phyloP scores from a whole-genome alignment of 345 rosid genomes.

The Theobroma cacao region DNA sequence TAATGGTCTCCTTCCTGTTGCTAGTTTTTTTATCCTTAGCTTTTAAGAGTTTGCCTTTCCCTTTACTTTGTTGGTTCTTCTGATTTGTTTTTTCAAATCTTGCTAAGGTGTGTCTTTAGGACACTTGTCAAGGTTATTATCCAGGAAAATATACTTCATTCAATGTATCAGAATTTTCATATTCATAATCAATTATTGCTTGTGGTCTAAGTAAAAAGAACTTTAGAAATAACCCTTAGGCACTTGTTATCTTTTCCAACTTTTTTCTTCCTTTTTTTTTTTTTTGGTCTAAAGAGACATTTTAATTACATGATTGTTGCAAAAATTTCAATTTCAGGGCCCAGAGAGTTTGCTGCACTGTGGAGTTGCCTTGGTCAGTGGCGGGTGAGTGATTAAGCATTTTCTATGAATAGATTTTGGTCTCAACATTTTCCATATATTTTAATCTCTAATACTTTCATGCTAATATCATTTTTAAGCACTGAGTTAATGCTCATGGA shows the following conservation, averaged over 20 bases:
- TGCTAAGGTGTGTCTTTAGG: not conserved
- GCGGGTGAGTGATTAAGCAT: slow-evolving; percentile 45
- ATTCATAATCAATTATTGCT: not conserved
- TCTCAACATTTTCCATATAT: not conserved
- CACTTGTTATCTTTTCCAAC: not conserved
- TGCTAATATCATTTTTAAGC: not conserved
- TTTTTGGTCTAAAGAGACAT: too few species aligned
- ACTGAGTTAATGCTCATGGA: not conserved
- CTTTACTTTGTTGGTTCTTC: not conserved
- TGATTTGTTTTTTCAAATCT: not conserved
- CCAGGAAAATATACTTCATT: not conserved
- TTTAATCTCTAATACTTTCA: not conserved
- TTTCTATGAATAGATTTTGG: not conserved
- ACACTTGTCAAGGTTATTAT: not conserved
- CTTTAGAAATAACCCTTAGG: not conserved
- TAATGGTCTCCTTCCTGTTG: not conserved
- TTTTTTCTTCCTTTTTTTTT: not conserved
- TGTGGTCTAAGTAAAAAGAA: not conserved
- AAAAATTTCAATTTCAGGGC: slow-evolving; percentile 35
- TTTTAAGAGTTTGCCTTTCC: not conserved
- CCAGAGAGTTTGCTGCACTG: slow-evolving; percentile 54
- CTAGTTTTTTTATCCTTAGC: not conserved
- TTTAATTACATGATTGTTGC: not conserved
- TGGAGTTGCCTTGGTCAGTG: slow-evolving; percentile 70
- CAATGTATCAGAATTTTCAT: not conserved